Base-by-base conservation (phyloP, 2,329 filamentous ascomycete genomes). In the Botrytis pseudocinerea region DNA sequence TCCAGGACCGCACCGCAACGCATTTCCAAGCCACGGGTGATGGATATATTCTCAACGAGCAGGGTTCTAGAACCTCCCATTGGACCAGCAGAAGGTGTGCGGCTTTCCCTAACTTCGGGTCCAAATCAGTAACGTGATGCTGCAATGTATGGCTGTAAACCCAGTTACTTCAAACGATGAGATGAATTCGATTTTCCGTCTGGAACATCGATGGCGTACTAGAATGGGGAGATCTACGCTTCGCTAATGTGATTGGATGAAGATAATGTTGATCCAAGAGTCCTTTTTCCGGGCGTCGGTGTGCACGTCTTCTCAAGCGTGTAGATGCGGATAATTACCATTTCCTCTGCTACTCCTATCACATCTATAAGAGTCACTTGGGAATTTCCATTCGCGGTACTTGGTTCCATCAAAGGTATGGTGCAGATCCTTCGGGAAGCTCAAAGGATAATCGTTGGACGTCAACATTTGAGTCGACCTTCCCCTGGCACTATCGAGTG, bases 51-150 rank as follows among this genome's bases (percentile, higher is more conserved):
- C 46, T 32, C 38, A 57, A 25, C 70, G 69, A 74, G 63, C 75
- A 78, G 75, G 78, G 76, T 73, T 78, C 54, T 76, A 68, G 35
- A 51, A 28, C 51, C n/a, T 72, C 69, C 78, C 38, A 80, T 80
- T 80, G 78, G 79, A 32, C 62, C 38, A 28, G 46, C 14, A 28
- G 35, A 68, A 35, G 44, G 48, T 57, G 60, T 70, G 70, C 73
- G 73, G 73, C 72, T 72, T 76, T 73, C 54, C 74, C 70, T 59
- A 73, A 59, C 62, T 76, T 77, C 74, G 78, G 75, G 63, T 73
- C 73, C 71, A 57, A 72, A 68, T 63, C 44, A 71, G 74, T 80
- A 78, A 80, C 78, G 79, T 80, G 79, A 80, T 72, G 73, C 66
- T 70, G 73, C 77, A 74, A 63, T 76, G 78, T 77, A n/a, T 68